These are phyloP conservation scores for Arabis alpina DNA, from an alignment of 345 rosid species.

Conservation along the genomic window DNA sequence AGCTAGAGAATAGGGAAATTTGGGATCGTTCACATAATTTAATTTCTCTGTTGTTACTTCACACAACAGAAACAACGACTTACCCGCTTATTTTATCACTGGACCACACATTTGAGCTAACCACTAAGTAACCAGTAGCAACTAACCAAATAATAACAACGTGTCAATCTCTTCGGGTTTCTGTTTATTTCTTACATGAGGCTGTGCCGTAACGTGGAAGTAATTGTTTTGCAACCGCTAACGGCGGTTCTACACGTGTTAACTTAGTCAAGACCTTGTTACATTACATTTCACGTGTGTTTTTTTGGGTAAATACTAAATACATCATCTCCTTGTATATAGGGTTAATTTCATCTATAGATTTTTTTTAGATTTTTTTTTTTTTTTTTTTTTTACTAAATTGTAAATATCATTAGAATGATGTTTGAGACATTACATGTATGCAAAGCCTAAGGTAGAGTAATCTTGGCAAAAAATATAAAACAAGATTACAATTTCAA, in stretches of 20 bases:
- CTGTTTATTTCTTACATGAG: background rate
- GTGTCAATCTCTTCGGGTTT: conserved; percentile 24
- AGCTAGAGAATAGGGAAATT: conserved; percentile 54
- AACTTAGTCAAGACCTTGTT: background rate
- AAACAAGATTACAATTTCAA: too few species aligned
- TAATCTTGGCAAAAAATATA: too few species aligned
- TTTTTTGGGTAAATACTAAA: too few species aligned
- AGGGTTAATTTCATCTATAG: too few species aligned
- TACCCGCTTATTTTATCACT: conserved; percentile 22
- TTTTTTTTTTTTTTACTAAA: too few species aligned
- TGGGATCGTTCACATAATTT: background rate
- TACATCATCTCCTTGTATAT: too few species aligned
- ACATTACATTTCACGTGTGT: too few species aligned
- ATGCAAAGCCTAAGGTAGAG: too few species aligned
- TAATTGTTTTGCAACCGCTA: background rate
- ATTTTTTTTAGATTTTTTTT: too few species aligned
- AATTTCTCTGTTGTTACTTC: conserved; percentile 20
- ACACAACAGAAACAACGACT: conserved; percentile 39
- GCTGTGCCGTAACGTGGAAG: conserved; percentile 1
- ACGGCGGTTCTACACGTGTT: conserved; percentile 25
- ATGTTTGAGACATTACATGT: too few species aligned
- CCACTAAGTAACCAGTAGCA: conserved; percentile 24
- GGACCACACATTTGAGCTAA: conserved; percentile 40
- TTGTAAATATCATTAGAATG: too few species aligned
- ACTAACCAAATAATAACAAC: conserved; percentile 18